Evolutionary conservation across 768 basidiomycete genomes (phyloP), one percentile per base, ranked within the genome.

Genomic region (Holtermannia corniformis): DNA sequence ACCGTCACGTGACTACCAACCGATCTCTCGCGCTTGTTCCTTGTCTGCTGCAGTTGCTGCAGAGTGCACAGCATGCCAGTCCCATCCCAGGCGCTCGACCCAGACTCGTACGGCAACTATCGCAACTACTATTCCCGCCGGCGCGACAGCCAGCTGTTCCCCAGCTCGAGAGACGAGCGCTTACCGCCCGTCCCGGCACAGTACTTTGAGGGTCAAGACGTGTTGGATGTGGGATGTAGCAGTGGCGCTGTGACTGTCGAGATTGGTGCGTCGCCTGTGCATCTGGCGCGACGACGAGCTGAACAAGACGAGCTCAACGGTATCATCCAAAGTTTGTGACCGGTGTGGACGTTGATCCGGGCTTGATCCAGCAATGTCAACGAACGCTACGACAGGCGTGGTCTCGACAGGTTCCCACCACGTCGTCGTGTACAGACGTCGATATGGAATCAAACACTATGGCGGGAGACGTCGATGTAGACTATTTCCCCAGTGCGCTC

Each of bases 291-390:
- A 13, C 7, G n/a, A 19, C 28, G 7, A 40, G n/a, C 5, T 22
- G 5, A 25, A 40, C 44, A 22, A 52, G 41, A 21, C 43, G 37
- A 58, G 57, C 52, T 20, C 52, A 50, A 26, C 43, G 54, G 21
- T 49, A 45, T 27, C 25, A 49, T 22, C 42, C 57, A 14, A 12
- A 21, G 24, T 25, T 23, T 16, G 52, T 58, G 5, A 45, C 54
- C 2, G 57, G 57, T 10, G 57, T 58, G 1, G 57, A 58, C 23
- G 51, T 58, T 41, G 79, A 79, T 12, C 83, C 87, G 50, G 83
- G 88, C 65, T 78, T 79, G 19, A 84, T 86, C 60, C 37, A 37
- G 5, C 44, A 32, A 7, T 58, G 57, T 25, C 23, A 43, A 21
- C 14, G 16, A 1, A 58, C 57, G n/a, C 45, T 53, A 16, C 45